Evolutionary conservation across 768 basidiomycete genomes (phyloP), one percentile per base, ranked within the genome.

Genomic region (Leccinellum luteum): DNA sequence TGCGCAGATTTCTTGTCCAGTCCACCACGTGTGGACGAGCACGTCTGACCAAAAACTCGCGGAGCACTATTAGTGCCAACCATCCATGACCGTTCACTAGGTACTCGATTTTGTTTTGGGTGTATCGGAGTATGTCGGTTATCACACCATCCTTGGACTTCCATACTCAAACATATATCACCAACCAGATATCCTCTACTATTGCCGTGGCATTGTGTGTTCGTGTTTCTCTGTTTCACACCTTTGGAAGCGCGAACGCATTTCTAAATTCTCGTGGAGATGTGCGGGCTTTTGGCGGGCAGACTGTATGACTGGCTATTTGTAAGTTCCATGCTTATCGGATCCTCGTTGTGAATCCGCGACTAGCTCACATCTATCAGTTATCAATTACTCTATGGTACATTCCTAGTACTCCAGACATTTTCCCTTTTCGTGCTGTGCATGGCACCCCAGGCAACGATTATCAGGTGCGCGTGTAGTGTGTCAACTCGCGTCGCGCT

Each of bases 191-290:
- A 0, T 38, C 75, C 10, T 79, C 78, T 23, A 62, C 73, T 23
- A 74, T 55, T 54, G n/a, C 19, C 47, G 7, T 28, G 10, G 35
- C 17, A 38, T 38, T 7, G 15, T 17, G 38, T 10, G 25, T 31
- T 56, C 28, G 7, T 28, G n/a, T n/a, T n/a, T n/a, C n/a, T n/a
- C n/a, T n/a, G n/a, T n/a, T n/a, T n/a, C n/a, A n/a, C n/a, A n/a
- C n/a, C n/a, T n/a, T n/a, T 30, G 82, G 82, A 9, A 79, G 81
- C 30, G 68, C 74, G 10, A 81, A 85, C 50, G 66, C 81, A 10
- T 76, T 80, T 53, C n/a, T n/a, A n/a, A n/a, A n/a, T n/a, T n/a
- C 66, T 83, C 12, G 69, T 78, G 19, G 67, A 83, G 34, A 71
- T 77, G 1, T 71, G 73, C 41, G 81, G 81, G 1, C 66, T 81